These are phyloP conservation scores for Aspergillus bertholletiae DNA, from an alignment of 495 filamentous ascomycete species.

Conservation along the genomic window DNA sequence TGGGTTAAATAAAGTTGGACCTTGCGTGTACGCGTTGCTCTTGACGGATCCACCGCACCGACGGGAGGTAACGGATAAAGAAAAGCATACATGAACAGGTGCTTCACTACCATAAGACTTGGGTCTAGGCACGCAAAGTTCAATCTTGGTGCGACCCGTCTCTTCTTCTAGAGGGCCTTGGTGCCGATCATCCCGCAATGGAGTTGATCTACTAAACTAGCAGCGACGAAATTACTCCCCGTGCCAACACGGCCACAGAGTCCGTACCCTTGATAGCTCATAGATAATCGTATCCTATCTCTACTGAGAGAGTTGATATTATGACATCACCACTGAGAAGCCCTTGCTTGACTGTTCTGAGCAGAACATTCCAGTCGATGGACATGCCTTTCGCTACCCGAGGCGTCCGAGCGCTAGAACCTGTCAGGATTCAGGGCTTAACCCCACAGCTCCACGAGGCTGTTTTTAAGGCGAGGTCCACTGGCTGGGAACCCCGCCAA, in stretches of 20 bases:
- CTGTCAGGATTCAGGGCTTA: slow-evolving; percentile 17
- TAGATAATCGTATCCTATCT: neutral
- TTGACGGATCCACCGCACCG: neutral
- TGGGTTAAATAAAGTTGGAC: neutral
- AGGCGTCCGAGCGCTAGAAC: slow-evolving; percentile 16
- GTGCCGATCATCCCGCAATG: slow-evolving; percentile 9
- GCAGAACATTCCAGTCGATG: too few relatives aligned
- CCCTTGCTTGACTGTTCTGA: too few relatives aligned
- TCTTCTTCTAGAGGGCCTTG: slow-evolving; percentile 7
- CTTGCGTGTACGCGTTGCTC: neutral
- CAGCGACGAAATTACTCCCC: neutral
- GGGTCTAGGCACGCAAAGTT: slow-evolving; percentile 6
- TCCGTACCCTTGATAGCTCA: neutral
- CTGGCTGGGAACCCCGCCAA: slow-evolving; percentile 1
- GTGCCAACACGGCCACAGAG: neutral
- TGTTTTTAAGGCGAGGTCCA: slow-evolving; percentile 13
- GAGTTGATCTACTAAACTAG: neutral
- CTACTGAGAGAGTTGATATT: too few relatives aligned
- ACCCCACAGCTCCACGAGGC: slow-evolving; percentile 27
- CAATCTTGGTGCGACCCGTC: neutral
- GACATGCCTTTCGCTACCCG: too few relatives aligned
- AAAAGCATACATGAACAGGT: neutral
- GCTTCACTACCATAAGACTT: neutral
- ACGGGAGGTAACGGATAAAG: neutral
- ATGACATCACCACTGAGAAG: too few relatives aligned